Percentiles rank a stretch among this genome's conserved stretches.
Conservation (phyloP, 2,329 filamentous ascomycete species). For the Botryotinia globosa region DNA sequence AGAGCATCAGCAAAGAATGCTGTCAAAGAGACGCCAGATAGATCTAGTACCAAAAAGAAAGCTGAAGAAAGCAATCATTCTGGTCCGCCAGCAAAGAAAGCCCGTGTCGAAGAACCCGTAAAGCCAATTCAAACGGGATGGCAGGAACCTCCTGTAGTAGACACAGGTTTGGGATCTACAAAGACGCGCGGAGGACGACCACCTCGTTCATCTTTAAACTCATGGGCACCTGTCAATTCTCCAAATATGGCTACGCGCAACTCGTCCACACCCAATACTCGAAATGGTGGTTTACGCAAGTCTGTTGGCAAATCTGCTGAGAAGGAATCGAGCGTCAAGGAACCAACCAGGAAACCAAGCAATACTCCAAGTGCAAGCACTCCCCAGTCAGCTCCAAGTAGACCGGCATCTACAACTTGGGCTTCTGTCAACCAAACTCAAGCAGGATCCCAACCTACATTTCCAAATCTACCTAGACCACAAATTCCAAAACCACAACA, state of each 20-base stretch:
- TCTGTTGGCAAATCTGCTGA: neutral
- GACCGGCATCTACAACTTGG: constrained; percentile 17
- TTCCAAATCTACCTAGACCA: constrained; percentile 5
- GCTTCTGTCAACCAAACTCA: constrained; percentile 22
- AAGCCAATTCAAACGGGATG: constrained; percentile 28
- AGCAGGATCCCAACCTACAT: constrained; percentile 11
- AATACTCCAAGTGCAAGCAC: constrained; percentile 8
- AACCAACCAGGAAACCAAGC: constrained; percentile 10
- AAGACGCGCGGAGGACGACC: constrained; percentile 15
- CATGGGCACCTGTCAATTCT: constrained; percentile 34
- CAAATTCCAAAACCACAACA: constrained; percentile 17
- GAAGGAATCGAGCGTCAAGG: neutral
- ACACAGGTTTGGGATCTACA: constrained; percentile 26
- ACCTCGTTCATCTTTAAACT: constrained; percentile 12
- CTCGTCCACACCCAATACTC: constrained; percentile 15
- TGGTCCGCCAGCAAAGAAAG: constrained; percentile 28
- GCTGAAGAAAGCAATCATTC: constrained; percentile 14
- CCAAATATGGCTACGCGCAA: constrained; percentile 16
- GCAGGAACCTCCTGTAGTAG: constrained; percentile 36
- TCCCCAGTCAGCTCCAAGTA: constrained; percentile 15
- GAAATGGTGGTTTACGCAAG: constrained; percentile 7
- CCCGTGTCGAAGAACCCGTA: constrained; percentile 26
- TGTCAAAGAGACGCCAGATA: constrained; percentile 10
- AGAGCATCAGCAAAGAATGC: constrained; percentile 7
- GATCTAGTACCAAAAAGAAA: neutral